Evolutionary conservation across 192 early-diverging fungal species (phyloP).

Genomic region (Entomortierella beljakovae): DNA sequence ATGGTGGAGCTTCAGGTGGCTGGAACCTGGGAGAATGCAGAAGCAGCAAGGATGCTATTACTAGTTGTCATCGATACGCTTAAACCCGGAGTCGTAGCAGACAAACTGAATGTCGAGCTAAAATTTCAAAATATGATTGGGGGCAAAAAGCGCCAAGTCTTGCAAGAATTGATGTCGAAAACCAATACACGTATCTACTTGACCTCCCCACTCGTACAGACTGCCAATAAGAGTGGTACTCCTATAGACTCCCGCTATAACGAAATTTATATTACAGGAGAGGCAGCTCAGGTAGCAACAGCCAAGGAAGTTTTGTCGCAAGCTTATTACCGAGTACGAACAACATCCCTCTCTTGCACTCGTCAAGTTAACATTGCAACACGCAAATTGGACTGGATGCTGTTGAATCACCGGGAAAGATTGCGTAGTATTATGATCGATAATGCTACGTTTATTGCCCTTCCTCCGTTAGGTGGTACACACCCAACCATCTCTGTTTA

Average conservation of each 20-base stretch:
- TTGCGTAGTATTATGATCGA: constrained; percentile 79
- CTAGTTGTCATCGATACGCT: constrained; percentile 47
- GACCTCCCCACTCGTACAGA: constrained; percentile 68
- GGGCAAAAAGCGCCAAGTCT: constrained; percentile 68
- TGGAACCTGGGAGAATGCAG: constrained; percentile 50
- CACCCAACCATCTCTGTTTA: constrained; percentile 65
- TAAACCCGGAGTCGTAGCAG: constrained; percentile 30
- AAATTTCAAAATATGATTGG: constrained; percentile 78
- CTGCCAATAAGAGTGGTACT: constrained; percentile 32
- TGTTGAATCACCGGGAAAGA: constrained; percentile 69
- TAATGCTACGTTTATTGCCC: constrained; percentile 74
- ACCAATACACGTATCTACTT: constrained; percentile 80
- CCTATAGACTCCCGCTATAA: constrained; percentile 56
- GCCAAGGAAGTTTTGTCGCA: constrained; percentile 64
- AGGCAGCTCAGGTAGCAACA: constrained; percentile 58
- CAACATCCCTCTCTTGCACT: constrained; percentile 19
- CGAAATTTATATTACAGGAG: constrained; percentile 77
- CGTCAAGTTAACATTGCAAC: constrained; percentile 52
- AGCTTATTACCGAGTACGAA: constrained; percentile 57
- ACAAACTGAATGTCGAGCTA: constrained; percentile 34
- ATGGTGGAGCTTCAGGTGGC: constrained; percentile 35
- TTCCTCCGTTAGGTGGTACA: constrained; percentile 71
- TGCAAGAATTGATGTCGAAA: constrained; percentile 77
- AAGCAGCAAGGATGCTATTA: constrained; percentile 34
- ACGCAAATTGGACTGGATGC: constrained; percentile 86